A percentile compares a stretch with the other conserved stretches of the same genome.
Conservation (phyloP, 441 rosid species). For the Erodium texanum region DNA sequence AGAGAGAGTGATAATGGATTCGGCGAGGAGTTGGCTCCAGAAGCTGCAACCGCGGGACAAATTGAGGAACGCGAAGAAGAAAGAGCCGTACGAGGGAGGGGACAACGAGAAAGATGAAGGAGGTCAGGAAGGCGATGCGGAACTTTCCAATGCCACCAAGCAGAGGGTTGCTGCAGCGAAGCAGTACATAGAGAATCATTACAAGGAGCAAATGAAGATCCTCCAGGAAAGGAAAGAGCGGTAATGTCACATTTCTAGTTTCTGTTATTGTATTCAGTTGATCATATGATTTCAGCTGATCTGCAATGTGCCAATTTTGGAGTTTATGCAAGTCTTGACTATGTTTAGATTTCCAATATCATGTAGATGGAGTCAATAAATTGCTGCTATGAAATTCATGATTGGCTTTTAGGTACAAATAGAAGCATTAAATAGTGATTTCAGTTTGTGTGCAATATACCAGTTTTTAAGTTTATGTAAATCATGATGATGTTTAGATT, state of each 20-base stretch:
- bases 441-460: background rate
- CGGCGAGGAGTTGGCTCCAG: conserved; percentile 82
- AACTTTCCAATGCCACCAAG: conserved; percentile 57
- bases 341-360: background rate
- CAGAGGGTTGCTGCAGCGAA: conserved; percentile 89
- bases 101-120: conserved; percentile 9
- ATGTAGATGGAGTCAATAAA: background rate
- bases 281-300: background rate
- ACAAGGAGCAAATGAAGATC: conserved; percentile 91
- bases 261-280: background rate
- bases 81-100: conserved; percentile 28
- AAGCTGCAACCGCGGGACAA: conserved; percentile 82
- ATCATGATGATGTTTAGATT: background rate
- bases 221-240: conserved; percentile 81
- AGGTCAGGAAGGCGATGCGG: conserved; percentile 30
- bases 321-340: background rate
- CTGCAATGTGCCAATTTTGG: background rate
- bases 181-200: conserved; percentile 91
- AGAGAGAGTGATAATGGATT: conserved; percentile 45
- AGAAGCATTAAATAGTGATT: background rate
- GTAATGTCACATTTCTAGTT: conserved; percentile 20
- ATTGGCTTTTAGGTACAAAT: background rate
- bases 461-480: background rate
- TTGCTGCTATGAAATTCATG: background rate
- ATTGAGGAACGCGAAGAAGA: conserved; percentile 32